Base-by-base conservation (phyloP, 139 green algal species). In the Chlamydomonas sp. region DNA sequence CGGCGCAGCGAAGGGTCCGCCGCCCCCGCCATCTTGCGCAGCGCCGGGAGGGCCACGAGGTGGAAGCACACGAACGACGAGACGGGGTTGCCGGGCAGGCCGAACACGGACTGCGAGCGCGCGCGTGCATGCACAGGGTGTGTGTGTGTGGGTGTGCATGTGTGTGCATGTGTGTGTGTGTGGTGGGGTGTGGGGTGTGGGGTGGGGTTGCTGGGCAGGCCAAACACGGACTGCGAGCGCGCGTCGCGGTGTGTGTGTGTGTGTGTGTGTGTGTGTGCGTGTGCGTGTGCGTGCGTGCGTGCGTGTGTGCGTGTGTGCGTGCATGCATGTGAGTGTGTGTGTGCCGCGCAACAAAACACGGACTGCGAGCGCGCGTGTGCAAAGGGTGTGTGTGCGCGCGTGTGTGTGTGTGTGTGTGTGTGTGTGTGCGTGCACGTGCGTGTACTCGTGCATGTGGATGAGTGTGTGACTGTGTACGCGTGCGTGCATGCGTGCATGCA, bases 71-170 rank as follows among this genome's bases (percentile, higher is more conserved):
- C 93, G 50, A 94, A 90, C 58, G 74, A 84, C 80, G 81, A 90
- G 3, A 95, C 92, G 1, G 92, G 91, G 83, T 97, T 96, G 50
- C 89, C 91, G 82, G 76, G n/a, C 43, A 96, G 82, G 2, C 80
- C 87, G 70, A 96, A 94, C 43, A 90, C 80, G 24, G 92, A 65
- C 74, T 91, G 65, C 94, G 31, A 83, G 75, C 67, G 96, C 86
- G 2, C 94, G 94, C 92, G 97, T 97, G 48, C 91, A 97, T 36
- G 98, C 94, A 2, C 92, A 94, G 28, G 93, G 92, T 93, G 81
- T 13, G 43, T n/a, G n/a, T 54, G 13, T 54, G 43, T 54, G 13
- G 13, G 43, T 13, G 13, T 54, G 13, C 16, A 20, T 20, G 13
- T 54, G 43, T 13, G 16, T n/a, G n/a, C n/a, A n/a, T n/a, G n/a